phyloP scores from a whole-genome alignment of 73 alveolate genomes.

The Uronychia binucleata region DNA sequence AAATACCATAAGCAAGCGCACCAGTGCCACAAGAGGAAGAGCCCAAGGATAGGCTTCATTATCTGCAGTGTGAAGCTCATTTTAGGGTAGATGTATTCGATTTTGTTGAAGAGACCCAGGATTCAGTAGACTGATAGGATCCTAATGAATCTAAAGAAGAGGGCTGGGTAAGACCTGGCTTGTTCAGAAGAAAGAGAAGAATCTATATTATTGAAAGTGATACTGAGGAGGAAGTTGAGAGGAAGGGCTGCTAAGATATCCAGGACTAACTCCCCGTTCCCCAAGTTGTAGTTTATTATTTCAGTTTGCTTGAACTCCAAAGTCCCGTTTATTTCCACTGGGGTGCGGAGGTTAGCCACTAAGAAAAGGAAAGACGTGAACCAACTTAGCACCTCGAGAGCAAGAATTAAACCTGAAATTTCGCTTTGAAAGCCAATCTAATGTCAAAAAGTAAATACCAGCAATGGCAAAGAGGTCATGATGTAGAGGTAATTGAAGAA shows the following conservation, averaged over 20 bases:
- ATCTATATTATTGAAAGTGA: background rate
- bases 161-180: too few relatives aligned
- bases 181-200: too few relatives aligned
- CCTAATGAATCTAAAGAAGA: conserved; percentile 17
- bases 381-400: conserved; percentile 23
- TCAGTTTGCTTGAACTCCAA: background rate
- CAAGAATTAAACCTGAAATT: background rate
- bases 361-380: conserved; percentile 10
- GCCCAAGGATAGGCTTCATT: conserved; percentile 11
- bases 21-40: conserved; percentile 52
- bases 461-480: conserved; percentile 36
- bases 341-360: conserved; percentile 24
- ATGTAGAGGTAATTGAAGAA: conserved; percentile 32
- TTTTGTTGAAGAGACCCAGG: conserved; percentile 15
- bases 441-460: background rate
- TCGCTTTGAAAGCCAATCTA: conserved; percentile 23
- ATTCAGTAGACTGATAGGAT: conserved; percentile 20
- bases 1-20: conserved; percentile 57
- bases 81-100: conserved; percentile 12
- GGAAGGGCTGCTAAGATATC: conserved; percentile 57
- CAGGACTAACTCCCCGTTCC: conserved; percentile 18
- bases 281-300: conserved; percentile 1
- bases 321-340: conserved; percentile 31
- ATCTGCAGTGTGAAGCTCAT: conserved; percentile 5
- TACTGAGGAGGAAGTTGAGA: conserved; percentile 24